A percentile compares a stretch with the other conserved stretches of the same genome.
Conservation (phyloP, 2,329 filamentous ascomycete species). For the Scedosporium boydii region DNA sequence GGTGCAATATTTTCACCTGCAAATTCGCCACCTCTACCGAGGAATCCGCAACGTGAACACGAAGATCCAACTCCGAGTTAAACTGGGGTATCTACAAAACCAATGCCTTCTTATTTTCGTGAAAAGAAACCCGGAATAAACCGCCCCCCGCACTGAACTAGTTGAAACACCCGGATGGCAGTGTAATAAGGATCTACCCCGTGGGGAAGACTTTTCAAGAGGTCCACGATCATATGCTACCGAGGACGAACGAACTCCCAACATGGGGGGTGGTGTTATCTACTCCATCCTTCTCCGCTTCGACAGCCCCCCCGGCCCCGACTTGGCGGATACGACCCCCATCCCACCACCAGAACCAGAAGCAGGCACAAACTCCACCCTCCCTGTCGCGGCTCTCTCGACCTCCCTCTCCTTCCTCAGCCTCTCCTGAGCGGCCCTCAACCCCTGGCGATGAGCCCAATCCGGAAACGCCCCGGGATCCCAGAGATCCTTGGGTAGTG, state of each 20-base stretch:
- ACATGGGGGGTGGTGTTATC: neutral
- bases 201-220: neutral
- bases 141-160: neutral
- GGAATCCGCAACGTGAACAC: neutral
- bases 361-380: slow-evolving; percentile 41
- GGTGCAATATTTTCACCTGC: neutral
- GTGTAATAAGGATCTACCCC: neutral
- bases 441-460: slow-evolving; percentile 36
- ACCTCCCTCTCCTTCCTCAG: slow-evolving; percentile 34
- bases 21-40: no score
- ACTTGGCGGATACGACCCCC: slow-evolving; percentile 11
- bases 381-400: slow-evolving; percentile 29
- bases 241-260: neutral
- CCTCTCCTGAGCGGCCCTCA: slow-evolving; percentile 39
- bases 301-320: slow-evolving; percentile 14
- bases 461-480: slow-evolving; percentile 46
- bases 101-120: no score
- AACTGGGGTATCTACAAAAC: neutral
- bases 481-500: slow-evolving; percentile 46
- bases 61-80: neutral
- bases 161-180: neutral
- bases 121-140: neutral
- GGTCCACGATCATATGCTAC: neutral
- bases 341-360: slow-evolving; percentile 8
- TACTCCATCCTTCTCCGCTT: slow-evolving; percentile 24